Evolutionary conservation across 2,329 filamentous ascomycete genomes (phyloP).

Genomic region (Aureobasidium lini): DNA sequence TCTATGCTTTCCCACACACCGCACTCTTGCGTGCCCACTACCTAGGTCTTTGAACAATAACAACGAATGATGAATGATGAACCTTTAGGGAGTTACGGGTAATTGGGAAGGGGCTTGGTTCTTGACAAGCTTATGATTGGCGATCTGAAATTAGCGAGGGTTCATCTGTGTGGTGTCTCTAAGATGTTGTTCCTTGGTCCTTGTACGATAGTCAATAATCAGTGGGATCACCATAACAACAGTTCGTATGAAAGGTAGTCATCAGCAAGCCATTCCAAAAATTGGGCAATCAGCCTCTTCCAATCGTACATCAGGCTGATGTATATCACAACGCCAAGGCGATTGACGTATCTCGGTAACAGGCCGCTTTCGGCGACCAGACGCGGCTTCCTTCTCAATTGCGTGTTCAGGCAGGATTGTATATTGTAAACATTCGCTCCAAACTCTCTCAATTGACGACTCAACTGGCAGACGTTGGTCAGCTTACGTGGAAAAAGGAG

Average conservation of each 20-base stretch:
- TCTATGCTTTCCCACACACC: slow-evolving; percentile 7
- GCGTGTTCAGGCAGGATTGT: not conserved
- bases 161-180: no score
- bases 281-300: not conserved
- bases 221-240: no score
- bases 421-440: not conserved
- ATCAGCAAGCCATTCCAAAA: not conserved
- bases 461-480: not conserved
- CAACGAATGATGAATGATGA: not conserved
- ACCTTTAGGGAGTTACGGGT: not conserved
- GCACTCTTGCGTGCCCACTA: not conserved
- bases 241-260: no score
- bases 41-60: not conserved
- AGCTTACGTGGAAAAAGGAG: not conserved
- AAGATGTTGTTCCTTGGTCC: no score
- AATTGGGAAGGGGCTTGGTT: not conserved
- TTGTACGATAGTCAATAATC: not conserved
- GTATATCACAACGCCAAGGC: slow-evolving; percentile 3
- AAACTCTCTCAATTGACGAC: not conserved
- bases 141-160: no score
- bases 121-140: not conserved
- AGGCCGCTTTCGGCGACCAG: not conserved
- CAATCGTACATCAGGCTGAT: slow-evolving; percentile 8
- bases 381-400: not conserved
- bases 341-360: not conserved